Evolutionary conservation across 2,329 filamentous ascomycete genomes (phyloP).

Genomic region (Penicillium fuscoglaucum): DNA sequence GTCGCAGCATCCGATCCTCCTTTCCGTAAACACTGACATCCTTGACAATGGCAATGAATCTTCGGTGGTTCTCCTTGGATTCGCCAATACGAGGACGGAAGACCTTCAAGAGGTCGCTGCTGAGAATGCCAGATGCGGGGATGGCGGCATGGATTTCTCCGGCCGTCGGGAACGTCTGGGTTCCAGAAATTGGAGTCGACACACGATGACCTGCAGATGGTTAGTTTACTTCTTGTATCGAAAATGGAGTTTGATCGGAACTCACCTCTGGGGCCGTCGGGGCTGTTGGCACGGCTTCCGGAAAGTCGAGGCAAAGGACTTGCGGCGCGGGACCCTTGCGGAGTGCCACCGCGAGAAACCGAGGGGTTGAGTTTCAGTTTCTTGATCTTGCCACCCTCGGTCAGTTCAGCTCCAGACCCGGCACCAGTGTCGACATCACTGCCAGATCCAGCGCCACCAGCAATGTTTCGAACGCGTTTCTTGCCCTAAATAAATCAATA

Average conservation of each 20-base stretch:
- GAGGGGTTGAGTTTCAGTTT: conserved; percentile 51
- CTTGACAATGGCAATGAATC: conserved; percentile 48
- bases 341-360: conserved; percentile 43
- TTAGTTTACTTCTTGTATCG: neutral
- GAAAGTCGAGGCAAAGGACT: conserved; percentile 44
- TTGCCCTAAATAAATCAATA: conserved; percentile 44
- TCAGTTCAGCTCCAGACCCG: conserved; percentile 48
- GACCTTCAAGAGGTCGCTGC: conserved; percentile 45
- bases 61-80: conserved; percentile 43
- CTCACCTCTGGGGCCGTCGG: conserved; percentile 32
- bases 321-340: conserved; percentile 50
- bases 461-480: conserved; percentile 47
- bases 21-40: conserved; percentile 47
- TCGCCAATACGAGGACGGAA: conserved; percentile 47
- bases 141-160: conserved; percentile 51
- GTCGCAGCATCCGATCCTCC: conserved; percentile 43
- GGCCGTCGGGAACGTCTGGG: conserved; percentile 44
- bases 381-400: conserved; percentile 46
- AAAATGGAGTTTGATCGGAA: neutral
- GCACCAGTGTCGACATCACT: conserved; percentile 59
- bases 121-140: conserved; percentile 47
- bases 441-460: conserved; percentile 48
- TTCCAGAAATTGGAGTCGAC: conserved; percentile 33
- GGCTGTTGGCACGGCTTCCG: conserved; percentile 44
- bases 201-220: conserved; percentile 28